Evolutionary conservation across 805 yeast species (phyloP), one percentile per base, ranked within the genome.

Genomic region (Nakazawaea wickerhamii): DNA sequence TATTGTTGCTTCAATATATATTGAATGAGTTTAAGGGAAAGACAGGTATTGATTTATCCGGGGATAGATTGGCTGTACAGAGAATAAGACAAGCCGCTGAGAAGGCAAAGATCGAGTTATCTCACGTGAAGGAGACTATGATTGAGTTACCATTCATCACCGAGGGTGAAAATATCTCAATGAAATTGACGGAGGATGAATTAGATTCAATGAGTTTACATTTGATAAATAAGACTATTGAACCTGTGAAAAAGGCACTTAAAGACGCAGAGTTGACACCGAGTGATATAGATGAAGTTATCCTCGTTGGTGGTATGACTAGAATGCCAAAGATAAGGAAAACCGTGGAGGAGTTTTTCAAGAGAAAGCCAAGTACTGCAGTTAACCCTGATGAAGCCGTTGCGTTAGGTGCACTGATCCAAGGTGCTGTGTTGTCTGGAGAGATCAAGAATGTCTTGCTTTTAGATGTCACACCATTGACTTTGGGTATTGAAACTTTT

Each of bases 321-420:
- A 77, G 95, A 67, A 85, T 85, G 95, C 95, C 95, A 57, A 84
- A 84, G 77, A 90, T 85, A 53, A 65, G 81, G 47, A 83, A 77
- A 57, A 79, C 84, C 50, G 95, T 86, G 57, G 81, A 79, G 69
- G 61, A 74, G 41, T 74, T 85, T 57, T 89, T 89, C 68, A 82
- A 81, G 59, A 83, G 75, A 66, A 85, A 81, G 55, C 95, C 96
- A 54, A 84, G 86, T 59, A 88, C 84, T 72, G 80, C 91, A 42
- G 95, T 89, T 56, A 89, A 89, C 79, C 97, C 97, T 38, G 95
- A 85, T 61, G 95, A 85, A 73, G 95, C 95, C 37, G 95, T 85
- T 48, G 93, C 95, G 54, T 80, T 89, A 68, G 97, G 97, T 70
- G 97, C 97, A 51, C 96, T 96, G 46, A 90, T 89, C 56, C 97